A percentile compares a stretch with the other conserved stretches of the same genome.
Conservation (phyloP, 257 asterid species). For the Leptodermis oblonga region DNA sequence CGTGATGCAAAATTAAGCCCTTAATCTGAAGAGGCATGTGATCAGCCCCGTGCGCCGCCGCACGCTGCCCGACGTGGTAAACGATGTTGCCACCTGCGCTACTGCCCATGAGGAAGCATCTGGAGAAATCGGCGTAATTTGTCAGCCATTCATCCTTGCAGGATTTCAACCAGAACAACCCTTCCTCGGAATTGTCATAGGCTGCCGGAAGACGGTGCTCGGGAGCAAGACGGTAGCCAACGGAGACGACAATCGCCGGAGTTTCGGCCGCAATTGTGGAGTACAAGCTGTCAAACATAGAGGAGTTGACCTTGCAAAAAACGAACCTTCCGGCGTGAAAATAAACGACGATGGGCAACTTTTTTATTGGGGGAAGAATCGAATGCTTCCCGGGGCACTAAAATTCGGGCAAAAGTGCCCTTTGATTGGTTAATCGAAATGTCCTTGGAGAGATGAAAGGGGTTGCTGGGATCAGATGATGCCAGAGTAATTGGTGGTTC, state of each 20-base stretch:
- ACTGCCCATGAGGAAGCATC: slow-evolving; percentile 38
- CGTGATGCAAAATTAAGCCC: slow-evolving; percentile 46
- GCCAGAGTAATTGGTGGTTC: slow-evolving; percentile 7
- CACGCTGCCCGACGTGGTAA: slow-evolving; percentile 28
- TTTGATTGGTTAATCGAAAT: slow-evolving; percentile 22
- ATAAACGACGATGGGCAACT: slow-evolving; percentile 40
- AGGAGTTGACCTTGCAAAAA: slow-evolving; percentile 5
- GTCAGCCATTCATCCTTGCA: slow-evolving; percentile 34
- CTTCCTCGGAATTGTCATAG: slow-evolving; percentile 39
- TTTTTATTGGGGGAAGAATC: not conserved
- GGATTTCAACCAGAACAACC: slow-evolving; percentile 33
- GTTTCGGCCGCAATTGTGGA: slow-evolving; percentile 3
- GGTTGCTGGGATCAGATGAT: slow-evolving; percentile 19
- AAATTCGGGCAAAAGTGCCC: slow-evolving; percentile 31
- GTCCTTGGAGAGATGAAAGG: slow-evolving; percentile 29
- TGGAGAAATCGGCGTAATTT: slow-evolving; percentile 33
- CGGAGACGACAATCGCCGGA: slow-evolving; percentile 44
- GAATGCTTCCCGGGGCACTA: slow-evolving; percentile 19
- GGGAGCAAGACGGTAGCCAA: slow-evolving; percentile 51
- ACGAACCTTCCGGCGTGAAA: slow-evolving; percentile 54
- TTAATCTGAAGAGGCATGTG: slow-evolving; percentile 31
- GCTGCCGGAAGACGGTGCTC: slow-evolving; percentile 59
- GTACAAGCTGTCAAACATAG: slow-evolving; percentile 20
- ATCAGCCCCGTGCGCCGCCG: not conserved
- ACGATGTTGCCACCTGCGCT: slow-evolving; percentile 53